Base-by-base conservation (phyloP, 176 grass and related monocot genomes). In the Oryza glumipatula region DNA sequence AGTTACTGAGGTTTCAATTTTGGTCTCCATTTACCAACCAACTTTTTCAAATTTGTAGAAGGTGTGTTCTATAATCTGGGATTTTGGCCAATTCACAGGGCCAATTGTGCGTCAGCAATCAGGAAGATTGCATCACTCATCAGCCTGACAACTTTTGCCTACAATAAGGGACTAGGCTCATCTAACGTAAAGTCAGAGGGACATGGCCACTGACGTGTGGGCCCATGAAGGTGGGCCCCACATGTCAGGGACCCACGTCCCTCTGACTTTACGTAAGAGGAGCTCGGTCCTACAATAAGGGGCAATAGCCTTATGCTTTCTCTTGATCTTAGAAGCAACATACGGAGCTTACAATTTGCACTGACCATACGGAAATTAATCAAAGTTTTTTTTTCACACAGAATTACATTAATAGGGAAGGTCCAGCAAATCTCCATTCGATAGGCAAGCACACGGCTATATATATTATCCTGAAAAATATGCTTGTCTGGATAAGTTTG, bases 371-470 rank as follows among this genome's bases (percentile, higher is more conserved):
- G 61, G 19, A 80, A 43, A 54, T 41, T 33, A 35, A 22, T 26
- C 6, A n/a, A 16, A 9, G n/a, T 26, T 26, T 49, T 26, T 49
- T 63, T 7, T 49, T 21, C 26, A 48, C 21, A 46, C 46, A 70
- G 30, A 80, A 56, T 67, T 67, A 82, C 65, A 77, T 35, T 28
- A 3, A 21, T 63, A 46, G 21, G 49, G 21, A 38, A 76, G 21
- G 26, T 45, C 14, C 47, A 61, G 24, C 65, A 9, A 26, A 76
- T 81, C 65, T 76, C 30, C 9, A 69, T 60, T 84, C 7, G 72
- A 36, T 14, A 39, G 43, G 43, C 43, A 28, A 10, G 3, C 6
- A 21, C 63, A 67, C 15, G 35, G 16, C 30, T 74, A 83, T 23
- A 75, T 63, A 23, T 23, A 63, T 41, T 26, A 5, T 26, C 44